phyloP scores from a whole-genome alignment of 129 eudicot species.

The Deinandra increscens region DNA sequence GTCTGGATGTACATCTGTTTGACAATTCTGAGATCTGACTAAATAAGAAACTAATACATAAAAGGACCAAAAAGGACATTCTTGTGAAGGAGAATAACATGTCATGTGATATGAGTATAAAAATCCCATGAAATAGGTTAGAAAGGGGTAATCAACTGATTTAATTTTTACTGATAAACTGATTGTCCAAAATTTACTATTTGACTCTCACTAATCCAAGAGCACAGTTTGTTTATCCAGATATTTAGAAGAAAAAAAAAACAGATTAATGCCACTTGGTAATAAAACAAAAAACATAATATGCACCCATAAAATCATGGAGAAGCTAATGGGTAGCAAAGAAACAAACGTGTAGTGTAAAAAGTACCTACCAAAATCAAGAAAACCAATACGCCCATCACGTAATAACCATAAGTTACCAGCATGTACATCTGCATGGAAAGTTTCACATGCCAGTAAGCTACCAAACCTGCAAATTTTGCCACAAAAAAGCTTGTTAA shows the following conservation, averaged over 20 bases:
- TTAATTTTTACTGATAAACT: not conserved
- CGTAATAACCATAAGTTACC: conserved; percentile 94
- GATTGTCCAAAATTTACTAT: not conserved
- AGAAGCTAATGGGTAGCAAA: conserved; percentile 18
- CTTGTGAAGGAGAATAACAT: not conserved
- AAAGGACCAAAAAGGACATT: not conserved
- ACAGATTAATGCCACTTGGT: not conserved
- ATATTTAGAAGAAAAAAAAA: too few relatives aligned
- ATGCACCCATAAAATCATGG: conserved; percentile 11
- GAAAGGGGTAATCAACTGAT: not conserved
- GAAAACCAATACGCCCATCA: conserved; percentile 97
- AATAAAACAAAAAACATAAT: not conserved
- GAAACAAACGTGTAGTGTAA: not conserved
- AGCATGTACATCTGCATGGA: conserved; percentile 98
- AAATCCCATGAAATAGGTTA: not conserved
- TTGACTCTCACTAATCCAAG: not conserved
- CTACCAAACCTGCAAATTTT: conserved; percentile 86
- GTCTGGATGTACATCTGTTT: not conserved
- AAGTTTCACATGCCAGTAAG: conserved; percentile 84
- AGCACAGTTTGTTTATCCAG: not conserved
- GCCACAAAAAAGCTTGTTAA: not conserved
- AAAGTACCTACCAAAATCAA: conserved; percentile 74
- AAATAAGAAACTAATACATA: not conserved
- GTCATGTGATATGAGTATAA: not conserved
- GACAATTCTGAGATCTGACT: not conserved